A percentile compares a stretch with the other conserved stretches of the same genome.
Conservation (phyloP, 2,329 filamentous ascomycete species). For the Fusarium anguioides region DNA sequence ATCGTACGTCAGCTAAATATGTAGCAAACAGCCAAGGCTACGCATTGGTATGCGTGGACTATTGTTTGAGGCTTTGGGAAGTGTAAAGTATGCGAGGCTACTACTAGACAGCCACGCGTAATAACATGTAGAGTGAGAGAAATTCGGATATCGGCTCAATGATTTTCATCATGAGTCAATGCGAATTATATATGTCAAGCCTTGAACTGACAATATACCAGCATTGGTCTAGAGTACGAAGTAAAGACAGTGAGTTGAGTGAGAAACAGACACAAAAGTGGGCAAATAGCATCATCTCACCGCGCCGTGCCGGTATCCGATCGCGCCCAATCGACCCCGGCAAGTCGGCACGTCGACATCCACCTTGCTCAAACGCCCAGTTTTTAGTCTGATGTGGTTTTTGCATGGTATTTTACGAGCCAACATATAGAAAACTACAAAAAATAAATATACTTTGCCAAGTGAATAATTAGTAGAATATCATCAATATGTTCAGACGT, state of each 20-base stretch:
- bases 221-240: too few relatives aligned
- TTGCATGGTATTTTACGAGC: neutral
- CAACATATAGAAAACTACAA: neutral
- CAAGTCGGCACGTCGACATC: constrained; percentile 46
- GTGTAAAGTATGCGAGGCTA: neutral
- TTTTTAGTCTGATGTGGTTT: constrained; percentile 17
- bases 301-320: constrained; percentile 48
- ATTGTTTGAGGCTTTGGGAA: neutral
- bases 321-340: constrained; percentile 46
- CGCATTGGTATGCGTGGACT: neutral
- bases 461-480: too few relatives aligned
- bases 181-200: constrained; percentile 8
- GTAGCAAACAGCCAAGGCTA: neutral
- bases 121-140: neutral
- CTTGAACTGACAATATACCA: too few relatives aligned
- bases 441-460: neutral
- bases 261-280: constrained; percentile 20
- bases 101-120: constrained; percentile 3
- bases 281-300: constrained; percentile 46
- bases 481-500: too few relatives aligned
- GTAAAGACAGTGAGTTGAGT: too few relatives aligned
- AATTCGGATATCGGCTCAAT: constrained; percentile 26
- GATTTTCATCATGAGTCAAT: constrained; percentile 7
- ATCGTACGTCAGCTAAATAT: constrained; percentile 15
- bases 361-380: constrained; percentile 37